These are phyloP conservation scores for Sutorius australiensis DNA, from an alignment of 768 basidiomycete genomes.

Conservation along the genomic window DNA sequence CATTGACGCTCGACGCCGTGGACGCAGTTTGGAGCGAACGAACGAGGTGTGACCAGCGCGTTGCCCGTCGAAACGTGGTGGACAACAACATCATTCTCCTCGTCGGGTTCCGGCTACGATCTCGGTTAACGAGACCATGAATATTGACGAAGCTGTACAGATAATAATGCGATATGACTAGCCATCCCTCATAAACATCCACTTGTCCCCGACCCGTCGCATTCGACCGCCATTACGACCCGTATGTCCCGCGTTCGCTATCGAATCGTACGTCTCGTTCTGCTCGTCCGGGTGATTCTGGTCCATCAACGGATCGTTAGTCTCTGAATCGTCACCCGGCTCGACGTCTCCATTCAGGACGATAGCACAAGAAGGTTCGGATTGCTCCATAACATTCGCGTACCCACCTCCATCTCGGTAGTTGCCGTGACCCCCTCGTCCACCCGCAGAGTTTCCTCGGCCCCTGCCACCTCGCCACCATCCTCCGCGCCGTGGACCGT, in stretches of 20 bases:
- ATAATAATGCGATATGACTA: conserved; percentile 22
- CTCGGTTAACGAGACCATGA: background rate
- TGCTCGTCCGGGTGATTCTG: conserved; percentile 2
- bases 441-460: conserved; percentile 35
- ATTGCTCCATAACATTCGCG: conserved; percentile 25
- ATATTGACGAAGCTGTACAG: conserved; percentile 18
- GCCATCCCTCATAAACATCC: conserved; percentile 59
- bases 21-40: conserved; percentile 24
- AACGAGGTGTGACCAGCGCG: conserved; percentile 3
- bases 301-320: background rate
- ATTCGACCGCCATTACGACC: conserved; percentile 48
- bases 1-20: conserved; percentile 47
- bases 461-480: conserved; percentile 39
- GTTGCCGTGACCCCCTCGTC: conserved; percentile 41
- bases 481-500: conserved; percentile 34
- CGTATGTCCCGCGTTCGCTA: background rate
- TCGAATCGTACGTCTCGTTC: background rate
- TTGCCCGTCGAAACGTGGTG: conserved; percentile 16
- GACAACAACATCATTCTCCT: conserved; percentile 11
- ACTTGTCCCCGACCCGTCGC: conserved; percentile 68
- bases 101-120: background rate
- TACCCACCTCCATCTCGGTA: conserved; percentile 41
- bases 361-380: conserved; percentile 51
- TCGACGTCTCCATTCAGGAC: conserved; percentile 50
- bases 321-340: conserved; percentile 2